Evolutionary conservation across 371 early-diverging fungal species (phyloP).

Genomic region (Batkoa obscura): DNA sequence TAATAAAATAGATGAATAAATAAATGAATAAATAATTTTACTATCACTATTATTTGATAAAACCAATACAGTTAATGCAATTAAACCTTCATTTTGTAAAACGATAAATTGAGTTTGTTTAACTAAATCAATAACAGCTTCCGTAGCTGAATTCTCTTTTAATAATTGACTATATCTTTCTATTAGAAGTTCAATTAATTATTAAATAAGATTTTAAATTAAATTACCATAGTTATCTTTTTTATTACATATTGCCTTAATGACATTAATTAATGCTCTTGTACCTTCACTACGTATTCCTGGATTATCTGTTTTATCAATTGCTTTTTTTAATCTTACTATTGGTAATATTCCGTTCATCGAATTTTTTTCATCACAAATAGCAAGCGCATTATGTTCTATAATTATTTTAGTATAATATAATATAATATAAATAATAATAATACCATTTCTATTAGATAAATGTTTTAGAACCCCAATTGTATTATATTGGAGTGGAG

Average conservation of each 20-base stretch:
- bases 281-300: slow-evolving; percentile 40
- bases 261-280: slow-evolving; percentile 29
- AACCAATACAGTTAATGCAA: not conserved
- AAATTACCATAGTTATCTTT: not conserved
- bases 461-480: slow-evolving; percentile 40
- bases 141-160: not conserved
- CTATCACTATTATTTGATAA: not conserved
- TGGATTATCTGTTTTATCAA: slow-evolving; percentile 30
- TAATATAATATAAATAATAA: not conserved
- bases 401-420: no score
- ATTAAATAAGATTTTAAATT: no score
- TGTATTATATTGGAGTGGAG: slow-evolving; percentile 32
- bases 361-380: slow-evolving; percentile 8
- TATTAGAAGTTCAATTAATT: no score
- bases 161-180: not conserved
- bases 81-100: not conserved
- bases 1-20: no score
- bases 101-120: not conserved
- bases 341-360: slow-evolving; percentile 13
- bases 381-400: slow-evolving; percentile 4
- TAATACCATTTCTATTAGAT: slow-evolving; percentile 22
- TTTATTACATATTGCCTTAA: slow-evolving; percentile 14
- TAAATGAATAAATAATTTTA: no score
- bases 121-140: not conserved
- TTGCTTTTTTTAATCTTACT: slow-evolving; percentile 17